Evolutionary conservation across 1,284 basidiomycete species (phyloP).

Genomic region (Microbotryomycetes sp.): DNA sequence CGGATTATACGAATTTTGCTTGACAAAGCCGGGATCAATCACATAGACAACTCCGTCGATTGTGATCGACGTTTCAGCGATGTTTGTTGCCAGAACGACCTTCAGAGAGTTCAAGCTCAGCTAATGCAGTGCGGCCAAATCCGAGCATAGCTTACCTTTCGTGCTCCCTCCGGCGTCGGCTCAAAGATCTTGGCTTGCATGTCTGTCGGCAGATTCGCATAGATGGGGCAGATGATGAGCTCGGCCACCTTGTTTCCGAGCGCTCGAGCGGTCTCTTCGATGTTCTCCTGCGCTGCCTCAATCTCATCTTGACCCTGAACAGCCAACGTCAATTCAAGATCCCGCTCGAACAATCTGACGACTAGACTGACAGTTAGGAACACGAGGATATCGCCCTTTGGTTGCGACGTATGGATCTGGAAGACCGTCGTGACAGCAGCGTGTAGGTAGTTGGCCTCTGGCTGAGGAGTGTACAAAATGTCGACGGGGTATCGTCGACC

Average conservation of each 20-base stretch:
- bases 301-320: slow-evolving; percentile 94
- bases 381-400: slow-evolving; percentile 94
- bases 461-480: slow-evolving; percentile 95
- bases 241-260: slow-evolving; percentile 94
- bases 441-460: slow-evolving; percentile 96
- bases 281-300: slow-evolving; percentile 83
- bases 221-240: slow-evolving; percentile 92
- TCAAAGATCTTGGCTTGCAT: slow-evolving; percentile 99
- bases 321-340: no score
- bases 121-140: neutral
- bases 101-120: slow-evolving; percentile 6
- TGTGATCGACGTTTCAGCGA: slow-evolving; percentile 96
- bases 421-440: slow-evolving; percentile 98
- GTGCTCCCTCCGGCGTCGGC: slow-evolving; percentile 88
- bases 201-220: slow-evolving; percentile 94
- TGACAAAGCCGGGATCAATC: slow-evolving; percentile 95
- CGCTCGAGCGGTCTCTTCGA: slow-evolving; percentile 89
- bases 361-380: slow-evolving; percentile 73
- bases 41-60: slow-evolving; percentile 97
- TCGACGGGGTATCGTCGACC: slow-evolving; percentile 97
- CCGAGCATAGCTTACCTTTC: slow-evolving; percentile 53
- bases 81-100: slow-evolving; percentile 96
- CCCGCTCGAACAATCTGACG: neutral
- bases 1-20: slow-evolving; percentile 95
- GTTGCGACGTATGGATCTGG: slow-evolving; percentile 98